Evolutionary conservation across 2,329 filamentous ascomycete genomes (phyloP).

Genomic region (Penicillium paneum): DNA sequence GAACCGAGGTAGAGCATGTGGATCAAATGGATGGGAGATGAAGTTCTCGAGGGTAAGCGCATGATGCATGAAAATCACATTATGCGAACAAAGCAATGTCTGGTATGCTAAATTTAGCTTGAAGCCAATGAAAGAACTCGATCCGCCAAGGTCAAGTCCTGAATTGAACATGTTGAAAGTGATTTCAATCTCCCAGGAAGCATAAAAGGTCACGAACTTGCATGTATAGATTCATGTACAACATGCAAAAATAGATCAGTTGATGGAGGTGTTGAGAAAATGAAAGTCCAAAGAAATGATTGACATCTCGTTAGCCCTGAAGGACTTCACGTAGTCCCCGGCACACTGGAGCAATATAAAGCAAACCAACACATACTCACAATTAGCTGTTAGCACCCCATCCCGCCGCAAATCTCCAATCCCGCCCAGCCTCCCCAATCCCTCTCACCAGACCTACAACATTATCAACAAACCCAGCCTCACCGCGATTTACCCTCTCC

Average conservation of each 20-base stretch:
- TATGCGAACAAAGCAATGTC: neutral
- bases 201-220: no score
- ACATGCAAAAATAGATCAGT: no score
- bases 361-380: neutral
- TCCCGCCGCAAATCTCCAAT: slow-evolving; percentile 23
- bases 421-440: slow-evolving; percentile 23
- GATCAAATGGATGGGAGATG: neutral
- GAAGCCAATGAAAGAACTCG: neutral
- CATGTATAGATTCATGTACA: no score
- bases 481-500: slow-evolving; percentile 20
- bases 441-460: slow-evolving; percentile 27
- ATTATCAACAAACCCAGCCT: slow-evolving; percentile 26
- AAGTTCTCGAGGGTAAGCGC: neutral
- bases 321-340: neutral
- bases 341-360: neutral
- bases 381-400: slow-evolving; percentile 25
- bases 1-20: neutral
- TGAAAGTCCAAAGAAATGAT: no score
- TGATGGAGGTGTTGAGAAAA: neutral
- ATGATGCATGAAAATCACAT: neutral
- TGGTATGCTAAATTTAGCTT: neutral
- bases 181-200: neutral
- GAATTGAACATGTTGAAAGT: neutral
- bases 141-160: neutral
- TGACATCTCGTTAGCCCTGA: neutral